Conservation (phyloP, 2,329 filamentous ascomycete genomes). For the Pseudocercospora ulei region DNA sequence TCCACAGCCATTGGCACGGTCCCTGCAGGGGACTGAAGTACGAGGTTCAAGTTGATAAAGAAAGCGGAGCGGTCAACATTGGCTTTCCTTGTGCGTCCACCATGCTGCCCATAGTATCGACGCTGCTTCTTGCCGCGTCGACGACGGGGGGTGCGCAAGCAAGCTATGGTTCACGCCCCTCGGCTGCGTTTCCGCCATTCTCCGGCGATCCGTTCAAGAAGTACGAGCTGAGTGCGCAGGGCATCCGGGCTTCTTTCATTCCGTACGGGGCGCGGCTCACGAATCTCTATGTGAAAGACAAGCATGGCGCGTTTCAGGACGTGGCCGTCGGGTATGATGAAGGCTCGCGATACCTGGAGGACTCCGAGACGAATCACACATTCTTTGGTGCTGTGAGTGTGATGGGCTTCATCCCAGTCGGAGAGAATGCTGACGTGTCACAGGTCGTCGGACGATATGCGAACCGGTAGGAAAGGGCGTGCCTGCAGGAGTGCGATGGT, state of each 20-base stretch:
- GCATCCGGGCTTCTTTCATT: slow-evolving; percentile 30
- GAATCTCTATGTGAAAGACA: slow-evolving; percentile 28
- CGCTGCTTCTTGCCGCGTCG: slow-evolving; percentile 24
- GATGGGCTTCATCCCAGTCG: no score
- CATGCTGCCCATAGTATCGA: slow-evolving; percentile 17
- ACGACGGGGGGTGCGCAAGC: slow-evolving; percentile 20
- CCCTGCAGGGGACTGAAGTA: slow-evolving; percentile 17
- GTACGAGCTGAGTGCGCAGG: slow-evolving; percentile 25
- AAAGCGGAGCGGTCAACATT: background rate
- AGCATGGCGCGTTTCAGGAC: slow-evolving; percentile 39
- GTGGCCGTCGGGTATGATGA: slow-evolving; percentile 45
- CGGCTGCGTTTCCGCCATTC: slow-evolving; percentile 25
- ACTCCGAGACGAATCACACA: slow-evolving; percentile 44
- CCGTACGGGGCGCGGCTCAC: slow-evolving; percentile 30
- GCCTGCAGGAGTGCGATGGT: background rate
- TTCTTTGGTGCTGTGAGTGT: slow-evolving; percentile 51
- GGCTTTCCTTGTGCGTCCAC: slow-evolving; percentile 2
- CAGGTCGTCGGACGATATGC: slow-evolving; percentile 45
- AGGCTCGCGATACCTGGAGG: slow-evolving; percentile 35
- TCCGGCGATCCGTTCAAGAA: slow-evolving; percentile 28
- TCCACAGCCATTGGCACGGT: no score
- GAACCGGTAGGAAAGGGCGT: slow-evolving; percentile 32
- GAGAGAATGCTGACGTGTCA: no score
- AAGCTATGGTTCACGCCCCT: slow-evolving; percentile 13
- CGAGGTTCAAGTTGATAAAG: slow-evolving; percentile 15